phyloP scores from a whole-genome alignment of 352 stramenopile genomes.

The Phytopythium boreale region DNA sequence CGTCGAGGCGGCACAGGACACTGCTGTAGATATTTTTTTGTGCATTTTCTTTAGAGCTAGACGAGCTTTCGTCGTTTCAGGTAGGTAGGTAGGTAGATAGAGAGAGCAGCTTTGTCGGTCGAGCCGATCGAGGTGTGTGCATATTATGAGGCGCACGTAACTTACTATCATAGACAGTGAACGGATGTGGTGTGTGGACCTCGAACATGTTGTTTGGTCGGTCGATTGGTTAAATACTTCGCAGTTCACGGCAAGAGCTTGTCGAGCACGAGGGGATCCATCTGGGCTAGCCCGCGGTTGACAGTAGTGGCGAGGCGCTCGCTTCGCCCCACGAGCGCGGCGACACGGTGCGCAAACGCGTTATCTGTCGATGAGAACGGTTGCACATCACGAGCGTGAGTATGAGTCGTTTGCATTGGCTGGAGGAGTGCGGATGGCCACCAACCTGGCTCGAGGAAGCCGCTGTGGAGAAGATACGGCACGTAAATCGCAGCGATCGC shows the following conservation, averaged over 20 bases:
- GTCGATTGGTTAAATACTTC: neutral
- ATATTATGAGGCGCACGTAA: conserved; percentile 8
- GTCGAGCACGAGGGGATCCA: conserved; percentile 31
- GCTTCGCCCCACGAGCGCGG: conserved; percentile 24
- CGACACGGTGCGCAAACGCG: conserved; percentile 37
- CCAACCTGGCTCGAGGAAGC: conserved; percentile 37
- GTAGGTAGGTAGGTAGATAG: neutral
- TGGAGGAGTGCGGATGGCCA: neutral
- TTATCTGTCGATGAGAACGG: conserved; percentile 4
- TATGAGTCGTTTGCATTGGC: neutral
- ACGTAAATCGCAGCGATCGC: conserved; percentile 24
- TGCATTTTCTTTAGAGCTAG: neutral
- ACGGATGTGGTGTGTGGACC: neutral
- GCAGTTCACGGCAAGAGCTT: neutral
- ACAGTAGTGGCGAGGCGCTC: conserved; percentile 15
- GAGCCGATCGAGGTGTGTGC: neutral
- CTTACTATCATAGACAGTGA: conserved; percentile 1
- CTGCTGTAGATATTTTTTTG: neutral
- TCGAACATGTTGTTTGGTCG: neutral
- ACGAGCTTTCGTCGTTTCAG: neutral
- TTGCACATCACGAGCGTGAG: neutral
- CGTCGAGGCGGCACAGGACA: neutral
- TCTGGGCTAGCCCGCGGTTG: conserved; percentile 12
- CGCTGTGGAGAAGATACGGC: conserved; percentile 23
- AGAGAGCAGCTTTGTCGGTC: neutral